Evolutionary conservation across 345 rosid genomes (phyloP), one percentile per base, ranked within the genome.

Genomic region (Trapa incisa): DNA sequence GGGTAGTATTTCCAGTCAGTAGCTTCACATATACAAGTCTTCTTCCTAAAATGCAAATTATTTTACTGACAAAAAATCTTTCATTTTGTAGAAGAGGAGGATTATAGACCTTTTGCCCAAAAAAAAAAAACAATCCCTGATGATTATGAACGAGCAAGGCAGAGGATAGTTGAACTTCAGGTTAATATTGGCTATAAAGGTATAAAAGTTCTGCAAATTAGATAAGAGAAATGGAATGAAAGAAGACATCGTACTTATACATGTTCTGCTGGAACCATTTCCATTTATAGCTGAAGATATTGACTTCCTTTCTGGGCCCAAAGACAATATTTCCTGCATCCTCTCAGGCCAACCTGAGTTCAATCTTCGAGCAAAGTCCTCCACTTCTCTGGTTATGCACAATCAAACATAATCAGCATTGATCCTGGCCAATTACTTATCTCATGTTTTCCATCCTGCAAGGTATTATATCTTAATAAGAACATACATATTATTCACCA

Each of bases 341-440:
- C 92, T 82, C 74, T 84, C 84, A 7, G 87, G 89, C 92, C 92
- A 89, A 70, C 81, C 88, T 37, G 98, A 84, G 83, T 89, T 85
- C 72, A 87, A 78, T 82, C 96, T 84, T 41, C 91, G 80, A 45
- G 96, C 96, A 85, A 89, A 92, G 71, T 89, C 98, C 76, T 83
- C 98, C 37, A 89, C 96, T 78, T 92, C 98, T 78, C 98, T 92
- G 72, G 47, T 68, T 45, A 65, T 22, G 36, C 61, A 57, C 35
- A 22, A 2, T 1, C 32, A 29, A 57, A 7, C 47, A 54, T 43
- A 11, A 38, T 5, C 64, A 17, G 52, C 16, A 41, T 17, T 61
- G 48, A 29, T 3, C 42, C n/a, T 11, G 5, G 7, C 39, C 35
- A 77, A 67, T 29, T 37, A 57, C 45, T 14, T 50, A 22, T 41